Base-by-base conservation (phyloP, 352 stramenopile genomes). In the Peronospora farinosa region DNA sequence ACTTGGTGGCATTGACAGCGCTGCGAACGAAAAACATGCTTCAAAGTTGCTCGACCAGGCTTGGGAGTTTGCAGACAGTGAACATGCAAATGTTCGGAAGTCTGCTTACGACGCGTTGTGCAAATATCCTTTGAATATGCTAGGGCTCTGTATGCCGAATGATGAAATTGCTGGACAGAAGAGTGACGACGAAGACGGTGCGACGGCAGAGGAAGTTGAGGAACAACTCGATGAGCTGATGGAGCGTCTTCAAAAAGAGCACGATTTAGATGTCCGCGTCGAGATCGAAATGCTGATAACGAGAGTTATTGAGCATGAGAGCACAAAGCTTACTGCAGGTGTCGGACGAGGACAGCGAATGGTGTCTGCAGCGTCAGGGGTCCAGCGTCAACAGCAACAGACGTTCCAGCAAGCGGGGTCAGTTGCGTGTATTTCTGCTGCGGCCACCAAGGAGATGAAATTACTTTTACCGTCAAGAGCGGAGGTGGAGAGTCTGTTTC, bases 391-490 rank as follows among this genome's bases (percentile, higher is more conserved):
- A 32, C 25, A 51, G 23, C 48, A 58, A n/a, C 39, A 45, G 41
- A 23, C 16, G 9, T 37, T 16, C 10, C 42, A 47, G 7, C 43
- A 56, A 45, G 30, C 30, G 35, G 27, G 44, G 49, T 44, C 56
- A 35, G 23, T 55, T 57, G 17, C 44, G 16, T 27, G 51, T 54
- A 38, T 84, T 17, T 88, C 77, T n/a, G 61, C 66, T 33, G 57
- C 66, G 16, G 76, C 74, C 0, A 87, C 76, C 1, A 83, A 72
- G 41, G 77, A 86, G 42, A 47, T 80, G 47, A 78, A 70, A 19
- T 67, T 70, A 12, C 65, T 70, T 3, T 46, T 86, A 1, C 72
- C 70, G 10, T 53, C 53, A 7, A 60, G 54, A 41, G 23, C 41
- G 0, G 56, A 72, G 23, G 53, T 72, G 21, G 49, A 65, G 5